Evolutionary conservation across 108 stramenopile genomes (phyloP).

Genomic region (Cylindrotheca closterium): DNA sequence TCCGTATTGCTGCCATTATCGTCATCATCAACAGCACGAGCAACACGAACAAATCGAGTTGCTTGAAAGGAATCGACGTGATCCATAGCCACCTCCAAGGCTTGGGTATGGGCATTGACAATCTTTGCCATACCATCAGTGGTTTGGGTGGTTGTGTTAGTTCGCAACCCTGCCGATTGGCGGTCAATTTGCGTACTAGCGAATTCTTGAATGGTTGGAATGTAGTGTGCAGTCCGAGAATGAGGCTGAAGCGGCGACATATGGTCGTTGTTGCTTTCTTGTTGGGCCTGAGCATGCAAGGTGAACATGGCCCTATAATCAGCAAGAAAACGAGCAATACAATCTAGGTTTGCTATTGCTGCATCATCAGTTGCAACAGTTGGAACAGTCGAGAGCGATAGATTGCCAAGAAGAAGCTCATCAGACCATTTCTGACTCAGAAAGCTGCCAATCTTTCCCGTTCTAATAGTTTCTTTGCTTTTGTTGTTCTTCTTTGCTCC

Average conservation of each 20-base stretch:
- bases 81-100: conserved; percentile 26
- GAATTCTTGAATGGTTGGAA: conserved; percentile 37
- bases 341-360: neutral
- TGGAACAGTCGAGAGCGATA: too few species aligned
- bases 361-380: neutral
- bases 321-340: neutral
- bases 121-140: conserved; percentile 19
- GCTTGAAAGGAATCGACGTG: neutral
- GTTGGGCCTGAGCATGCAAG: neutral
- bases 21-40: neutral
- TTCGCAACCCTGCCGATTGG: conserved; percentile 38
- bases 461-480: neutral
- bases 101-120: conserved; percentile 14
- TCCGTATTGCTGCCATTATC: neutral
- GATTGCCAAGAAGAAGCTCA: neutral
- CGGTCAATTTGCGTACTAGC: conserved; percentile 38
- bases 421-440: neutral
- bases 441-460: neutral
- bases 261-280: neutral
- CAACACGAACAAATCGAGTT: neutral
- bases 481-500: neutral
- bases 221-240: conserved; percentile 4
- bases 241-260: neutral
- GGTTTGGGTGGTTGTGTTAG: conserved; percentile 33
- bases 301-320: neutral